Conservation (phyloP, 495 filamentous ascomycete species). For the Letharia columbiana region DNA sequence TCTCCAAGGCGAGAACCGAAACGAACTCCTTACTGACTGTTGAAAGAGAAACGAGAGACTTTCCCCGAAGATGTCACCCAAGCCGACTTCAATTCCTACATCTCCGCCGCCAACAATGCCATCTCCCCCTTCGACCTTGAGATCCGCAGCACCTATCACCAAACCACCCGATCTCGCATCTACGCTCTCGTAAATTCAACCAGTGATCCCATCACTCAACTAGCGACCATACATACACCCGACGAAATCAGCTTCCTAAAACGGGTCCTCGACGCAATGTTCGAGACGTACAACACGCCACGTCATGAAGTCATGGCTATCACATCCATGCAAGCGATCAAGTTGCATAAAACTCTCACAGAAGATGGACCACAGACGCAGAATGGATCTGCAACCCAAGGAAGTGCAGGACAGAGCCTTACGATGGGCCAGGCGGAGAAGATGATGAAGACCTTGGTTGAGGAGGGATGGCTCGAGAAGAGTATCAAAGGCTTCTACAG, state of each 20-base stretch:
- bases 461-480: slow-evolving; percentile 78
- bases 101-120: slow-evolving; percentile 58
- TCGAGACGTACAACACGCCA: slow-evolving; percentile 71
- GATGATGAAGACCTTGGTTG: slow-evolving; percentile 58
- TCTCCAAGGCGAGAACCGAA: background rate
- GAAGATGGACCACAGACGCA: slow-evolving; percentile 33
- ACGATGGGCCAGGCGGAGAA: slow-evolving; percentile 69
- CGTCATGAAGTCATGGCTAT: slow-evolving; percentile 73
- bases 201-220: slow-evolving; percentile 71
- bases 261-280: slow-evolving; percentile 84
- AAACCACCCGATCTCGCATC: slow-evolving; percentile 42
- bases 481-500: slow-evolving; percentile 62
- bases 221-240: slow-evolving; percentile 69
- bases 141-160: slow-evolving; percentile 63
- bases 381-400: slow-evolving; percentile 32
- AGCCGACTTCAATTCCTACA: slow-evolving; percentile 58
- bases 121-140: slow-evolving; percentile 79
- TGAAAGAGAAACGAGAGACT: slow-evolving; percentile 35
- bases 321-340: slow-evolving; percentile 64
- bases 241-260: slow-evolving; percentile 91
- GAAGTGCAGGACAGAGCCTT: slow-evolving; percentile 46
- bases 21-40: slow-evolving; percentile 3
- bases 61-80: slow-evolving; percentile 53
- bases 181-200: slow-evolving; percentile 85
- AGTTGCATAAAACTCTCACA: slow-evolving; percentile 42